phyloP scores from a whole-genome alignment of 805 yeast species.

The Lipomyces starkeyi region DNA sequence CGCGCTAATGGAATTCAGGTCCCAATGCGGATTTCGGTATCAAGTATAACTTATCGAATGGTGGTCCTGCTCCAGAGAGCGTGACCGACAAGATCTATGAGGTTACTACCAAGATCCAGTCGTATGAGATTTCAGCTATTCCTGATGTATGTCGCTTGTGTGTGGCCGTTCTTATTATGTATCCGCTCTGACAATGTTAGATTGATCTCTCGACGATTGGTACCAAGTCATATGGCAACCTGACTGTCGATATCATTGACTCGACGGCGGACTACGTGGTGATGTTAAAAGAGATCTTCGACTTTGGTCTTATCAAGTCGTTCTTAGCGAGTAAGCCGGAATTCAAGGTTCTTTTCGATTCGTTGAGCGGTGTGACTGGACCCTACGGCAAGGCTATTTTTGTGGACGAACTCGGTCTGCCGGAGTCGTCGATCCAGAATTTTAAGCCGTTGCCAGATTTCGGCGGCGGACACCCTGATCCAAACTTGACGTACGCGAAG shows the following conservation, averaged over 20 bases:
- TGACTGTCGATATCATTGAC: slow-evolving; percentile 82
- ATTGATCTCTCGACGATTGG: slow-evolving; percentile 71
- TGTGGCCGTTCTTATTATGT: neutral
- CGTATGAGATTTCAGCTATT: slow-evolving; percentile 67
- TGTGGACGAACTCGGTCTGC: slow-evolving; percentile 81
- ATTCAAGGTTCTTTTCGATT: slow-evolving; percentile 83
- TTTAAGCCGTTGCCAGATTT: slow-evolving; percentile 82
- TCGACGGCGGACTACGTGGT: slow-evolving; percentile 77
- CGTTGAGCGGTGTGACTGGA: slow-evolving; percentile 94
- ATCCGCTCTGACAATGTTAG: neutral
- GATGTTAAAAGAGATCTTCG: slow-evolving; percentile 84
- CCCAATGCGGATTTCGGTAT: slow-evolving; percentile 91
- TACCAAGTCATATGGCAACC: slow-evolving; percentile 55
- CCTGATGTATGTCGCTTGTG: slow-evolving; percentile 48
- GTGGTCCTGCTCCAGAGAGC: slow-evolving; percentile 98
- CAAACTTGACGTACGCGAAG: slow-evolving; percentile 91
- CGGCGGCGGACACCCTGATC: slow-evolving; percentile 98
- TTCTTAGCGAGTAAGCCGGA: slow-evolving; percentile 63
- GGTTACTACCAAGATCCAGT: slow-evolving; percentile 60
- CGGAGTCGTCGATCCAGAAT: slow-evolving; percentile 75
- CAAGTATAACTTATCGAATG: slow-evolving; percentile 91
- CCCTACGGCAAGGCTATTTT: slow-evolving; percentile 90
- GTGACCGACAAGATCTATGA: slow-evolving; percentile 89
- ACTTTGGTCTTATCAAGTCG: slow-evolving; percentile 75
- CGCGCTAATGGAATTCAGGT: slow-evolving; percentile 45